phyloP scores from a whole-genome alignment of 2,329 filamentous ascomycete species.

The Didymella lethalis region DNA sequence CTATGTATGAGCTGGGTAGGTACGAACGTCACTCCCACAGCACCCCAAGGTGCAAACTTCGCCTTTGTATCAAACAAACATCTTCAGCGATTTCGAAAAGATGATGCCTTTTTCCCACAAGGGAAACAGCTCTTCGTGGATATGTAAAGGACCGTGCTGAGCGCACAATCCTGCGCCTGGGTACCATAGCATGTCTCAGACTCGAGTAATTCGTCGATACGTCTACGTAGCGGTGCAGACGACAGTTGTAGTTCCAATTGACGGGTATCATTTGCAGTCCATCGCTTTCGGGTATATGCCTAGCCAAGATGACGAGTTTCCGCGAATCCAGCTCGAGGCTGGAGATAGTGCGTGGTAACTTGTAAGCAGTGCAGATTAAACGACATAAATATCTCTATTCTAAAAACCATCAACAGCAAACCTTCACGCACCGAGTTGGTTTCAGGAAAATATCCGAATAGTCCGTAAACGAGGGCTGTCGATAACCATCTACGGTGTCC shows the following conservation, averaged over 20 bases:
- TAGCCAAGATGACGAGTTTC: background rate
- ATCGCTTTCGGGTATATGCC: background rate
- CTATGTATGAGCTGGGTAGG: conserved; percentile 12
- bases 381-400: conserved; percentile 2
- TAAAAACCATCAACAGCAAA: background rate
- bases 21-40: background rate
- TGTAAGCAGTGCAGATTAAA: background rate
- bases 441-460: background rate
- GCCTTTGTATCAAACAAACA: conserved; percentile 1
- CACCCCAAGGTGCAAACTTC: background rate
- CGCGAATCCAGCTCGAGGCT: background rate
- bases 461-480: conserved; percentile 10
- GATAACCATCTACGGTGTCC: conserved; percentile 20
- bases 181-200: background rate
- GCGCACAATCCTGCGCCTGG: conserved; percentile 7
- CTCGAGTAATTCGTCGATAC: background rate
- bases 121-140: background rate
- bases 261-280: background rate
- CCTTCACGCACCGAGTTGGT: background rate
- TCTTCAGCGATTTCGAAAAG: conserved; percentile 6
- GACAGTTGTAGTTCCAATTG: background rate
- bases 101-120: background rate
- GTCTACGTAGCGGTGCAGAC: conserved; percentile 1
- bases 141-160: conserved; percentile 6
- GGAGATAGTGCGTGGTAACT: background rate